Conservation (phyloP, 2,329 filamentous ascomycete genomes). For the Talaromyces albobiverticillius region DNA sequence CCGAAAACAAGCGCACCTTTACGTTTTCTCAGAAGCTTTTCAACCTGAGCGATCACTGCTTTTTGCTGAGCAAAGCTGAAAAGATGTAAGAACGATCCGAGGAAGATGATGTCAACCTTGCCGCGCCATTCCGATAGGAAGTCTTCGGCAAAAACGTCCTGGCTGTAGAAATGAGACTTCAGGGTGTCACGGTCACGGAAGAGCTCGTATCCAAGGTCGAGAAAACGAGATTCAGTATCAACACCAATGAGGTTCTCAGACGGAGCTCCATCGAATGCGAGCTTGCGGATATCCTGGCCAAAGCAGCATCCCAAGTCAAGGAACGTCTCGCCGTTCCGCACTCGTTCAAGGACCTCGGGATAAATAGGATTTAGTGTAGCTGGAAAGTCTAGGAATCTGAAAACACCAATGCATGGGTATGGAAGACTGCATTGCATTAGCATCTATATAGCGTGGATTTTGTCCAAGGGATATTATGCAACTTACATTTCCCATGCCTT, state of each 20-base stretch:
- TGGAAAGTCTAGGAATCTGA: conserved; percentile 43
- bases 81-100: conserved; percentile 13
- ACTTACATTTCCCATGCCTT: background rate
- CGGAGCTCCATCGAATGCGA: conserved; percentile 28
- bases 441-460: too few species aligned
- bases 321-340: conserved; percentile 28
- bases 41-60: background rate
- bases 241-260: background rate
- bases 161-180: background rate
- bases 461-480: too few species aligned
- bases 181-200: conserved; percentile 2
- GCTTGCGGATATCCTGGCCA: conserved; percentile 44
- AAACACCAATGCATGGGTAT: conserved; percentile 45
- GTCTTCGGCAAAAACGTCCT: conserved; percentile 4
- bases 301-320: conserved; percentile 45
- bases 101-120: conserved; percentile 15
- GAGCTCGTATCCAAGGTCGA: conserved; percentile 4
- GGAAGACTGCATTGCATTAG: conserved; percentile 17
- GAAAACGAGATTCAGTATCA: background rate
- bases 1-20: background rate
- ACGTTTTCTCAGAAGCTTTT: background rate
- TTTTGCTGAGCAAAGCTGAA: conserved; percentile 12
- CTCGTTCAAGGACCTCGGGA: conserved; percentile 21
- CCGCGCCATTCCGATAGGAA: conserved; percentile 1
- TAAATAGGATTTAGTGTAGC: conserved; percentile 32